Conservation (phyloP, 352 stramenopile genomes). For the Phytopythium ostracodes region DNA sequence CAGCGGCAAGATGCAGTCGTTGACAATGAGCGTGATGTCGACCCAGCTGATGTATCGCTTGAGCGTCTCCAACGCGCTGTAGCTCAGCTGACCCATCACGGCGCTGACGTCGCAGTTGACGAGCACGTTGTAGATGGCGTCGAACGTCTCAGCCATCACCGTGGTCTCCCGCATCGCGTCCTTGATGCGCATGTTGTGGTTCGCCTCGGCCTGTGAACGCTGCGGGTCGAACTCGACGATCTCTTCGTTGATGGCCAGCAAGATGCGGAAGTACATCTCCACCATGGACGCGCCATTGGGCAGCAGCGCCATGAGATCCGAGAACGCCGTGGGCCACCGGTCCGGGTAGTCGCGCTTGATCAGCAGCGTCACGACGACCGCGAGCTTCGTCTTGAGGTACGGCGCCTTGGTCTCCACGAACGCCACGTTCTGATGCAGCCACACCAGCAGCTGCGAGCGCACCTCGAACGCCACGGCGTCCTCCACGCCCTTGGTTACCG, state of each 20-base stretch:
- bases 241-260: conserved; percentile 89
- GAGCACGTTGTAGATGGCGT: conserved; percentile 82
- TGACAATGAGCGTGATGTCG: conserved; percentile 79
- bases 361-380: conserved; percentile 73
- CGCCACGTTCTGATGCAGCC: conserved; percentile 55
- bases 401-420: conserved; percentile 55
- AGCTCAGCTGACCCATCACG: conserved; percentile 65
- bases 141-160: conserved; percentile 72
- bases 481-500: conserved; percentile 31
- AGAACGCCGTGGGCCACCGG: conserved; percentile 82
- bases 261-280: conserved; percentile 89
- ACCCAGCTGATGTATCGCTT: conserved; percentile 88
- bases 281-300: conserved; percentile 72
- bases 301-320: conserved; percentile 74
- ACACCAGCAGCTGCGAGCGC: conserved; percentile 51
- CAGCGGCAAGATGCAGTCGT: conserved; percentile 76
- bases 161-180: conserved; percentile 82
- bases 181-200: conserved; percentile 84
- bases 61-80: conserved; percentile 66
- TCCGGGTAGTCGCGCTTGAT: conserved; percentile 90
- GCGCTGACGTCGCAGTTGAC: conserved; percentile 66
- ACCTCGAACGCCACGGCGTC: conserved; percentile 48
- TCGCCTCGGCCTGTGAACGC: conserved; percentile 47
- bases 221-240: conserved; percentile 87
- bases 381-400: conserved; percentile 86